Conservation (phyloP, 1,284 basidiomycete genomes). For the Serendipita sp. region DNA sequence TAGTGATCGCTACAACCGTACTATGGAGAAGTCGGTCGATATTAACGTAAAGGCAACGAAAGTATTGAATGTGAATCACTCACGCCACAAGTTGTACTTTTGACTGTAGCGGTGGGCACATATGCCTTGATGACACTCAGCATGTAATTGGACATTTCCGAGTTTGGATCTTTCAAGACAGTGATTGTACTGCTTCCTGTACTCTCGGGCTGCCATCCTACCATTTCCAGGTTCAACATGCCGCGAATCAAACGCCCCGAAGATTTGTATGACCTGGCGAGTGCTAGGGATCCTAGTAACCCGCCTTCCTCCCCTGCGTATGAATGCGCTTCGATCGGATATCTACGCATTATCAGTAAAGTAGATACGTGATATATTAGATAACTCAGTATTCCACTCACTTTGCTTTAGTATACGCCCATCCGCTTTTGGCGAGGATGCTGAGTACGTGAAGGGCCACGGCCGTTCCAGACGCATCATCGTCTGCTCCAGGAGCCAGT, state of each 20-base stretch:
- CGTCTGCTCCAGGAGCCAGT: slow-evolving; percentile 5
- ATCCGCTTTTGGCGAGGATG: slow-evolving; percentile 12
- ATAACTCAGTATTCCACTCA: slow-evolving; percentile 7
- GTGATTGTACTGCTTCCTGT: slow-evolving; percentile 11
- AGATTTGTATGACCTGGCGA: background rate
- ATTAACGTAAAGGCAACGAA: background rate
- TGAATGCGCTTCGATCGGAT: background rate
- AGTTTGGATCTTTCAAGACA: slow-evolving; percentile 9
- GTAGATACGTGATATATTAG: slow-evolving; percentile 4
- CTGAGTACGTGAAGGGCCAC: slow-evolving; percentile 11
- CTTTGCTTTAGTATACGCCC: slow-evolving; percentile 5
- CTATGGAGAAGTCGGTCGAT: slow-evolving; percentile 34
- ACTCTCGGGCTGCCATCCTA: slow-evolving; percentile 9
- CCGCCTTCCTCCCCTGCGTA: slow-evolving; percentile 7
- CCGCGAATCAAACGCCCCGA: background rate
- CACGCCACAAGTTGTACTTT: slow-evolving; percentile 11
- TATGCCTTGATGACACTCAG: slow-evolving; percentile 10
- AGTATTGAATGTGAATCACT: background rate
- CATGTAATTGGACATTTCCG: slow-evolving; percentile 10
- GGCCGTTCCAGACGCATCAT: slow-evolving; percentile 11
- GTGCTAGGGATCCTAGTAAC: background rate
- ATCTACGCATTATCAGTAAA: background rate
- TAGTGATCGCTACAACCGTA: slow-evolving; percentile 50
- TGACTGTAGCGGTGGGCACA: slow-evolving; percentile 10
- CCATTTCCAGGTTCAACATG: slow-evolving; percentile 4